Evolutionary conservation across 495 filamentous ascomycete species (phyloP), one percentile per base, ranked within the genome.

Genomic region (Penicillium canescens): DNA sequence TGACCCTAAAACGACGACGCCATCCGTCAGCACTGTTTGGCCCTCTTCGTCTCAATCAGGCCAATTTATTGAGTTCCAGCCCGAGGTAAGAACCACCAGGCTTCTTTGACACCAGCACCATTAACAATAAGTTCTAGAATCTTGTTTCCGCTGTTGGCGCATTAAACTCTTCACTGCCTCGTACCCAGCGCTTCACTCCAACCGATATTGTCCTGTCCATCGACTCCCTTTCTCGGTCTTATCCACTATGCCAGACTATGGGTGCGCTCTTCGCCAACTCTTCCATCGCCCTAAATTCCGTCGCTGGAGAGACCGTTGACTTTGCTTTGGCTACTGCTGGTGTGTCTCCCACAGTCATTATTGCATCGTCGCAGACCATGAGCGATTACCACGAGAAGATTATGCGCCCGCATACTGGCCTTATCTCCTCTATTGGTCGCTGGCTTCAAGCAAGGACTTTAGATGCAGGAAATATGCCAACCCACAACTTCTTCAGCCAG

Each of bases 131-230:
- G 1, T 11, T 41, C 7, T 51, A 85, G 74, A 97, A 97, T 63
- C 66, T 98, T 12, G 81, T 88, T 16, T 82, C 95, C 21, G 95
- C 83, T 33, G 82, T 94, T 57, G 85, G 85, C 26, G 86, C 88
- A n/a, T 82, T 93, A 61, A 79, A 90, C 37, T 82, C 86, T 41
- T 79, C 85, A 4, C 70, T 98, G 51, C 92, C 92, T 31, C 81
- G 82, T 10, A 70, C 71, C 24, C 86, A 96, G 62, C 85, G 89
- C 35, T 76, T 96, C 52, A 81, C 68, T 10, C 74, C 85, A 4
- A 76, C 81, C 3, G 94, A 99, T 62, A 74, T 96, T 23, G 90
- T 99, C 65, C 81, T 97, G n/a, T 87, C 93, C 0, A 90, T 90
- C 36, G 90, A 93, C 55, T 86, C 88, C 3, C 84, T 98, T 20